Base-by-base conservation (phyloP, 495 filamentous ascomycete species). In the Penicillium robsamsonii region DNA sequence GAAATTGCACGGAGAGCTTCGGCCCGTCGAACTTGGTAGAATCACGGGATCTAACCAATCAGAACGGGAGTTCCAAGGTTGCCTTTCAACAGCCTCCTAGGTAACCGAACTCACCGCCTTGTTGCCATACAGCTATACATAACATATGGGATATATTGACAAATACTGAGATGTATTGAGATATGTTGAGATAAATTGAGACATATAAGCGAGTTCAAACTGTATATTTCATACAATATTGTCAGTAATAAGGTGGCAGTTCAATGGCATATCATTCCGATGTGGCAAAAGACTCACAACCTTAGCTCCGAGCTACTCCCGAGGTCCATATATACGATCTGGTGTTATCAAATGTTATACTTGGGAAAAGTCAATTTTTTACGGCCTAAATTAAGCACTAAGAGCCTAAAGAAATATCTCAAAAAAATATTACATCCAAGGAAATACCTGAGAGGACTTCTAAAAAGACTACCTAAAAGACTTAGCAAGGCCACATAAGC, bases 1-100 rank as follows among this genome's bases (percentile, higher is more conserved):
- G 74, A 70, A 74, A 87, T 58, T 82, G 85, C 60, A 61, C 72
- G 72, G 73, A 69, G 66, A 74, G 65, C 70, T 68, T 74, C 70
- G 70, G 68, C 59, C 67, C 65, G 65, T 76, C 73, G 74, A 75
- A 75, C 42, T 65, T 67, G 65, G 67, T 74, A 63, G 71, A 75
- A 76, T 71, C 68, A 69, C 64, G 61, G 50, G 56, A 62, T 46
- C 37, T 40, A 20, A 30, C 58, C 61, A 63, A 66, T 63, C 42
- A 60, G 24, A 13, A 33, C 27, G 20, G 27, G 10, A n/a, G 9
- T 20, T 27, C 6, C 25, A 4, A 27, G 25, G 25, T 27, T 47
- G 5, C 4, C 13, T n/a, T n/a, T 40, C 49, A 9, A 33, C 27
- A 11, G 52, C 42, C 42, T 60, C 55, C 62, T 31, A 25, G 49